These are phyloP conservation scores for Syncephalastrum monosporum DNA, from an alignment of 371 early-diverging fungal genomes.

Conservation along the genomic window DNA sequence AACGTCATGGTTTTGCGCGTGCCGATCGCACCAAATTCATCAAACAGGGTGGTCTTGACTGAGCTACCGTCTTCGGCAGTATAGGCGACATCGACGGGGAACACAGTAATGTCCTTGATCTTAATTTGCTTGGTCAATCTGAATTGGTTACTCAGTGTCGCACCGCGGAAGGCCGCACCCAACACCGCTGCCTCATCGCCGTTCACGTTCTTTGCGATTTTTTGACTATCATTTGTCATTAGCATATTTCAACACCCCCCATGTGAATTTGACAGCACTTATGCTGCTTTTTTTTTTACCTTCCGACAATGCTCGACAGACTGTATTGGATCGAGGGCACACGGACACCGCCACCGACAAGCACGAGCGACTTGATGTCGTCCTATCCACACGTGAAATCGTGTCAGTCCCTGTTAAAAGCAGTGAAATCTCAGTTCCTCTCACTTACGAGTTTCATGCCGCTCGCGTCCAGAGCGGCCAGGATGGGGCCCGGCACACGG, in stretches of 20 bases:
- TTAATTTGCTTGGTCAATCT: constrained; percentile 78
- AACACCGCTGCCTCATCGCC: constrained; percentile 96
- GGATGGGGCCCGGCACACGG: constrained; percentile 75
- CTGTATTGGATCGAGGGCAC: constrained; percentile 80
- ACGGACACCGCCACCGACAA: constrained; percentile 95
- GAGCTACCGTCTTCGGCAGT: constrained; percentile 4
- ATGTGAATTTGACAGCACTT: background rate
- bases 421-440: background rate
- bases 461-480: constrained; percentile 64
- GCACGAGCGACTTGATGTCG: constrained; percentile 81
- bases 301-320: constrained; percentile 73
- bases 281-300: constrained; percentile 31
- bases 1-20: constrained; percentile 84
- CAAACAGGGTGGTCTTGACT: constrained; percentile 59
- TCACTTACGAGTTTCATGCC: constrained; percentile 64
- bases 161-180: constrained; percentile 90
- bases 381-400: constrained; percentile 17
- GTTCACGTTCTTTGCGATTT: constrained; percentile 92
- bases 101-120: constrained; percentile 78
- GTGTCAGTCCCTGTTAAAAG: background rate
- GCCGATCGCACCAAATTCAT: constrained; percentile 65
- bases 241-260: no score
- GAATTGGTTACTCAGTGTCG: constrained; percentile 84
- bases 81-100: constrained; percentile 70
- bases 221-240: constrained; percentile 45